Base-by-base conservation (phyloP, 2,329 filamentous ascomycete species). In the Bimuria novae-zelandiae region DNA sequence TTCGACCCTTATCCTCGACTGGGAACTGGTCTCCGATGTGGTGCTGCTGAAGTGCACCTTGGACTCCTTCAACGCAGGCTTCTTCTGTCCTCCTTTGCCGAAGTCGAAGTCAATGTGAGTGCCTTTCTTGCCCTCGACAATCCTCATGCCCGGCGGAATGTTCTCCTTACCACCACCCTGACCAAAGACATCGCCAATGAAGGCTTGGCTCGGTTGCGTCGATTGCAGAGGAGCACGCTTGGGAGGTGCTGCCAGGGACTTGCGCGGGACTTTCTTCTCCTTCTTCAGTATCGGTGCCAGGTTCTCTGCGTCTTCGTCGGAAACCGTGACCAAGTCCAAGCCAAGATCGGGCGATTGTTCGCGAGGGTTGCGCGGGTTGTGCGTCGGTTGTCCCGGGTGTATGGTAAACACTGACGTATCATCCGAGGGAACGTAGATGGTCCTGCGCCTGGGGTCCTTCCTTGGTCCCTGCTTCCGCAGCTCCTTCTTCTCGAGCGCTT, bases 101-200 rank as follows among this genome's bases (percentile, higher is more conserved):
- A 71, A 70, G 52, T 71, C 65, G 55, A 71, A 62, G 19, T 68
- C 60, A 48, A 68, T 67, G 40, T 71, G 63, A 12, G 62, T 67
- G 14, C 63, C 62, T 12, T 52, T 50, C 55, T 70, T 70, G 46
- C 50, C 61, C 39, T 66, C 61, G 8, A 65, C 54, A 4, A 67
- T 58, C 12, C 65, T 62, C 49, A 65, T 59, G n/a, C 78, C 79
- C 1, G 84, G 84, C 12, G 83, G 83, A 4, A 85, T 63, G 56
- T 87, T 88, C 66, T 87, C 84, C 61, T 88, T 88, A 5, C 84
- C 84, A 4, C 78, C 78, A 29, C 82, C 81, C 43, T 77, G 77
- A 21, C 83, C 83, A 53, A 74, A 62, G n/a, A 80, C 64, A 60
- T 85, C 80, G 37, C 73, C 62, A 16, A 69, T 66, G 35, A 73